A percentile compares a stretch with the other conserved stretches of the same genome.
Conservation (phyloP, 1,284 basidiomycete species). For the Amylostereum areolatum region DNA sequence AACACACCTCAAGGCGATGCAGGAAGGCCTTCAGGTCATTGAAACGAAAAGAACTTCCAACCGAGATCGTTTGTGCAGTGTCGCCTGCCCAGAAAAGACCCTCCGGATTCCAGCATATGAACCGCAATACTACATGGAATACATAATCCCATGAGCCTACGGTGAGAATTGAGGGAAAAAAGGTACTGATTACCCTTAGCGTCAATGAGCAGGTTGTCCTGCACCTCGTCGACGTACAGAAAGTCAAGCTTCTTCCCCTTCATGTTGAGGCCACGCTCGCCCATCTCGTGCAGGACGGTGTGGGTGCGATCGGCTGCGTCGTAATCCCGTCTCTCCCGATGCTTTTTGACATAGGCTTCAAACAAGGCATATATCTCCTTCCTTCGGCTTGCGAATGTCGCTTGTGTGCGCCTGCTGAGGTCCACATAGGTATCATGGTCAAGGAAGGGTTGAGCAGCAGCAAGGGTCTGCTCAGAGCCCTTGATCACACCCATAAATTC, state of each 20-base stretch:
- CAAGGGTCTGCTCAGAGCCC: constrained; percentile 46
- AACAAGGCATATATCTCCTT: constrained; percentile 47
- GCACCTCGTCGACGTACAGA: constrained; percentile 60
- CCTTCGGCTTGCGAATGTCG: constrained; percentile 44
- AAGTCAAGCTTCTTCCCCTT: constrained; percentile 37
- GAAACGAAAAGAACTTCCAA: constrained; percentile 58
- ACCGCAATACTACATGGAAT: constrained; percentile 35
- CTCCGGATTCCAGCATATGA: constrained; percentile 46
- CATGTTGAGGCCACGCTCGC: neutral
- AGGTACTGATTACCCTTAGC: constrained; percentile 34
- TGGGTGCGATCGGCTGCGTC: constrained; percentile 53
- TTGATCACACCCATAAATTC: constrained; percentile 61
- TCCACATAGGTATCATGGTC: constrained; percentile 34
- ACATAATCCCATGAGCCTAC: neutral
- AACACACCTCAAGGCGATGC: constrained; percentile 42
- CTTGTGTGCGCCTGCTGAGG: constrained; percentile 31
- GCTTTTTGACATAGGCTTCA: constrained; percentile 38
- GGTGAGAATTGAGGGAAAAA: neutral
- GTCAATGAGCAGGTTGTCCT: constrained; percentile 62
- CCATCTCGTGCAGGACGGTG: neutral
- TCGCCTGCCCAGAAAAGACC: constrained; percentile 68
- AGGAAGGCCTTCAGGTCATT: constrained; percentile 55
- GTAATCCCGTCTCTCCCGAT: constrained; percentile 34
- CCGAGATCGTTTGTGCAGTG: constrained; percentile 64
- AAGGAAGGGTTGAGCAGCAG: constrained; percentile 28